These are phyloP conservation scores for Polygonum maritimum DNA, from an alignment of 148 eudicot genomes.

Conservation along the genomic window DNA sequence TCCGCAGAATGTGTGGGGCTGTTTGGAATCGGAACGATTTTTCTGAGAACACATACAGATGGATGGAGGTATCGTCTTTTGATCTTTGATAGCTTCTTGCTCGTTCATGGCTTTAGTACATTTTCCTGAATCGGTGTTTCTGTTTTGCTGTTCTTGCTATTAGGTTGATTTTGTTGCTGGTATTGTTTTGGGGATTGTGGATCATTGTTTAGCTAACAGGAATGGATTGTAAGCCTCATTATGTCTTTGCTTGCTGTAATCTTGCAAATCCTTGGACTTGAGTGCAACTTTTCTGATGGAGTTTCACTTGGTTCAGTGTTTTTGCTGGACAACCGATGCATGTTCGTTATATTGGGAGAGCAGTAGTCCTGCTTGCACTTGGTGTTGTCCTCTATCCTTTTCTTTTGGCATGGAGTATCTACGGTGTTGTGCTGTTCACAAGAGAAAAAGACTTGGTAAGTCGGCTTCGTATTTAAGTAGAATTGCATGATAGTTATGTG, in stretches of 20 bases:
- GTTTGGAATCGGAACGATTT: slow-evolving; percentile 67
- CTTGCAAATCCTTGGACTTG: not conserved
- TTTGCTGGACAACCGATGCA: slow-evolving; percentile 60
- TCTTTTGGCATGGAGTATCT: slow-evolving; percentile 78
- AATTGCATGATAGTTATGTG: not conserved
- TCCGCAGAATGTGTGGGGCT: slow-evolving; percentile 61
- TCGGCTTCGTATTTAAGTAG: slow-evolving; percentile 5
- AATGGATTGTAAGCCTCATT: slow-evolving; percentile 81
- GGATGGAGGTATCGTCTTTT: slow-evolving; percentile 68
- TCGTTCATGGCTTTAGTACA: not conserved
- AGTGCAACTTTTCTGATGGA: not conserved
- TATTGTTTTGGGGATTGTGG: slow-evolving; percentile 80
- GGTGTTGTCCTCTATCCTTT: slow-evolving; percentile 71
- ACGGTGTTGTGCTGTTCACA: slow-evolving; percentile 74
- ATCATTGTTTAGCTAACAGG: slow-evolving; percentile 76
- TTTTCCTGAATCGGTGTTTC: not conserved
- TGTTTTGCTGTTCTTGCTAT: slow-evolving; percentile 1
- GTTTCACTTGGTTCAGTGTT: slow-evolving; percentile 39
- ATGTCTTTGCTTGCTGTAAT: too few relatives aligned
- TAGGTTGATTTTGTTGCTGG: slow-evolving; percentile 82
- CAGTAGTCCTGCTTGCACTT: slow-evolving; percentile 64
- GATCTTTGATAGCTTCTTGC: not conserved
- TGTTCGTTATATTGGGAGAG: slow-evolving; percentile 75
- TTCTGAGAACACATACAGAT: slow-evolving; percentile 51
- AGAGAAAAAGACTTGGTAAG: slow-evolving; percentile 62